These are phyloP conservation scores for Hirsutella rhossiliensis DNA, from an alignment of 2,329 filamentous ascomycete genomes.

Conservation along the genomic window DNA sequence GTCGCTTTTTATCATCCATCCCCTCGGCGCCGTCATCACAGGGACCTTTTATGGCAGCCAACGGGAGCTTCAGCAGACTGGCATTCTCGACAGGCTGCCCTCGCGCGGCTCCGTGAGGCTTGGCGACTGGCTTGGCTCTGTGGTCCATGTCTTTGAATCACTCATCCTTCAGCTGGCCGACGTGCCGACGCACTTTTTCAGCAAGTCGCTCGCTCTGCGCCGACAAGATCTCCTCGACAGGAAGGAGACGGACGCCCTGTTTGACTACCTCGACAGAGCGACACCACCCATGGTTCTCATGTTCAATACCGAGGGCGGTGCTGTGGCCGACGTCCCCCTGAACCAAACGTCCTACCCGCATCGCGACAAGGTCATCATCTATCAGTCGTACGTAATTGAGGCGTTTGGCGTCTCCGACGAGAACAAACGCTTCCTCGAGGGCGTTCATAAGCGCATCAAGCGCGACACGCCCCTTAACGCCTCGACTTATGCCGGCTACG, in stretches of 20 bases:
- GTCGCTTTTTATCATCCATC: slow-evolving; percentile 41
- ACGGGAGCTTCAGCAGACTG: slow-evolving; percentile 39
- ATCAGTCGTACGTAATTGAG: slow-evolving; percentile 48
- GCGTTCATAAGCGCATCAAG: slow-evolving; percentile 33
- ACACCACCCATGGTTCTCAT: slow-evolving; percentile 33
- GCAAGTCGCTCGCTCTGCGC: slow-evolving; percentile 44
- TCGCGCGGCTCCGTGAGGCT: slow-evolving; percentile 27
- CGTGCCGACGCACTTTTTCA: slow-evolving; percentile 38
- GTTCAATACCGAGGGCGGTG: slow-evolving; percentile 50
- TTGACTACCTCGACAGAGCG: slow-evolving; percentile 36
- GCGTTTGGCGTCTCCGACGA: slow-evolving; percentile 29
- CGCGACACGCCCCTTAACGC: slow-evolving; percentile 23
- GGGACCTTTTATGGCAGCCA: slow-evolving; percentile 50
- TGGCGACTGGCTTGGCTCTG: slow-evolving; percentile 50
- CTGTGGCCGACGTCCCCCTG: slow-evolving; percentile 40
- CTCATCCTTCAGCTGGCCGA: slow-evolving; percentile 34
- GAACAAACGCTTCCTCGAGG: slow-evolving; percentile 37
- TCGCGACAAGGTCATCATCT: slow-evolving; percentile 51
- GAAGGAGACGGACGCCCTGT: slow-evolving; percentile 32
- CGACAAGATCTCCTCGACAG: slow-evolving; percentile 33
- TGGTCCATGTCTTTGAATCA: slow-evolving; percentile 39
- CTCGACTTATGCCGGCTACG: slow-evolving; percentile 51
- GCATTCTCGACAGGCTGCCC: slow-evolving; percentile 36
- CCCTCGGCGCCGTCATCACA: slow-evolving; percentile 41
- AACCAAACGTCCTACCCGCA: slow-evolving; percentile 51